These are phyloP conservation scores for Pugionium cornutum DNA, from an alignment of 345 rosid species.

Conservation along the genomic window DNA sequence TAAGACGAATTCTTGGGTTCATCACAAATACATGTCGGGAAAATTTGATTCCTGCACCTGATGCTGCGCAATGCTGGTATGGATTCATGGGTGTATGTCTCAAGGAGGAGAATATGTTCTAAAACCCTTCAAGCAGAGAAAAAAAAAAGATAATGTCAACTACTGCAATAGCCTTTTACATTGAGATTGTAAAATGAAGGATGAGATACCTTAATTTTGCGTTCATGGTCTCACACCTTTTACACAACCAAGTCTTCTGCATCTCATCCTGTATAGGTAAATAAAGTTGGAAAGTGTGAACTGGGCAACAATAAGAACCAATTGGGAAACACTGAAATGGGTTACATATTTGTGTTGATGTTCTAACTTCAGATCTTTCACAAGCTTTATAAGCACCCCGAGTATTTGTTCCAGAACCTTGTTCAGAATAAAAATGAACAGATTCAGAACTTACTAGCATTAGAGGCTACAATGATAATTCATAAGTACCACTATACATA, in stretches of 20 bases:
- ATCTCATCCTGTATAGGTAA: constrained; percentile 66
- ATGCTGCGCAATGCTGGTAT: constrained; percentile 90
- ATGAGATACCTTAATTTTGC: constrained; percentile 82
- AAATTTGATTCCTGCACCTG: constrained; percentile 47
- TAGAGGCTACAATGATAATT: background rate
- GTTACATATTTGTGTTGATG: constrained; percentile 94
- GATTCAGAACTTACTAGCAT: constrained; percentile 16
- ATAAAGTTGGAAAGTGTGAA: background rate
- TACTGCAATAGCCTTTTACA: constrained; percentile 1
- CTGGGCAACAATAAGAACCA: background rate
- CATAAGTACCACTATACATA: constrained; percentile 18
- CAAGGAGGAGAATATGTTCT: constrained; percentile 82
- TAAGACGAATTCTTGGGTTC: background rate
- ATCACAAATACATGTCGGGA: no score
- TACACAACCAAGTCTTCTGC: constrained; percentile 91
- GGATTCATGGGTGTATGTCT: constrained; percentile 86
- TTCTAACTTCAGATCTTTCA: constrained; percentile 91
- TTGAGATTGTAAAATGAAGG: background rate
- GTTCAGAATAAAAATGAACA: constrained; percentile 23
- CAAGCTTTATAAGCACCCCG: constrained; percentile 93
- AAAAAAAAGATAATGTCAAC: background rate
- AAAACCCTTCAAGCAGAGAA: constrained; percentile 54
- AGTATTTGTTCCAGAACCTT: constrained; percentile 97
- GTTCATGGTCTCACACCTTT: constrained; percentile 95
- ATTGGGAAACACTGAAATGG: background rate